Conservation (phyloP, 257 asterid genomes). For the Solanum arcanum region DNA sequence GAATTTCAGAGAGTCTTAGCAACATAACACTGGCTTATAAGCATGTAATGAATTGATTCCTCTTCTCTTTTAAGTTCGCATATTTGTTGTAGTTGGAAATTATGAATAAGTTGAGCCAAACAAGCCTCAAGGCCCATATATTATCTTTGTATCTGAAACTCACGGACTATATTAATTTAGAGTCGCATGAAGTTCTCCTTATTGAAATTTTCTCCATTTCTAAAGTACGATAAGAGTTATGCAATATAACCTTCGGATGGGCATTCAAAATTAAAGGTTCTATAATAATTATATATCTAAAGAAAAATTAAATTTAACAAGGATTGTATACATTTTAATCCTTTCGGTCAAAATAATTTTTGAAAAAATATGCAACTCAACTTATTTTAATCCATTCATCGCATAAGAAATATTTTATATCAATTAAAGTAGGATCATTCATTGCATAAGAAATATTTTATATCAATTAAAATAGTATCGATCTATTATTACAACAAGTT, state of each 20-base stretch:
- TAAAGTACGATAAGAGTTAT: no score
- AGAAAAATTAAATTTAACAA: no score
- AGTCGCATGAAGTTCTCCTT: not conserved
- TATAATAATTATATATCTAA: no score
- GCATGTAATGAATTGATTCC: not conserved
- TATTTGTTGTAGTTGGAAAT: not conserved
- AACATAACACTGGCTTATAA: not conserved
- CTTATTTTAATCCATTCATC: not conserved
- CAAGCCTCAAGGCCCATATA: not conserved
- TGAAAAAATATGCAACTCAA: not conserved
- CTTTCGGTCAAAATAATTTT: not conserved
- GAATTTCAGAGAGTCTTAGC: not conserved
- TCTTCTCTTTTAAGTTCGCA: not conserved
- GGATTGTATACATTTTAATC: not conserved
- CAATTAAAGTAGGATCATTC: not conserved
- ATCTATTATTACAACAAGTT: not conserved
- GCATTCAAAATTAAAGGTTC: not conserved
- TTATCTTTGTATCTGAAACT: not conserved
- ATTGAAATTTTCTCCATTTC: not conserved
- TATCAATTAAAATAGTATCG: not conserved
- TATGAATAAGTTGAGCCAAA: not conserved
- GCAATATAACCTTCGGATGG: not conserved
- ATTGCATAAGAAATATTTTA: accelerated
- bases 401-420: not conserved
- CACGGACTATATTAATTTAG: not conserved